Percentiles rank a stretch among this genome's conserved stretches.
Conservation (phyloP, 2,329 filamentous ascomycete genomes). For the Septoria linicola region DNA sequence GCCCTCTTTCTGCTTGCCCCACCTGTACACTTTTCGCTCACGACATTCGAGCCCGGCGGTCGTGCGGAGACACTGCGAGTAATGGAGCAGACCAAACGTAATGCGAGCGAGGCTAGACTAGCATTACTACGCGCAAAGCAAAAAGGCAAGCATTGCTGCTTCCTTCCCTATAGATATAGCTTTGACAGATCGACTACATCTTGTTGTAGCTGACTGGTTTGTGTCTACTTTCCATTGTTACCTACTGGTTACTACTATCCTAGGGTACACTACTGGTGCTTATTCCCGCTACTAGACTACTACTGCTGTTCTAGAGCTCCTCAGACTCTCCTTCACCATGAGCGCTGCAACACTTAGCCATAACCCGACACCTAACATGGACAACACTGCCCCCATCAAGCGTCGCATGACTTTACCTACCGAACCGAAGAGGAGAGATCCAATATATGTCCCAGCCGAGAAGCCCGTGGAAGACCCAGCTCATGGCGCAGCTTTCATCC, state of each 20-base stretch:
- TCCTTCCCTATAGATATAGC: too few species aligned
- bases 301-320: neutral
- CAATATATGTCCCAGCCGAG: constrained; percentile 41
- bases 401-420: constrained; percentile 36
- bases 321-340: neutral
- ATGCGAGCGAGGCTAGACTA: neutral
- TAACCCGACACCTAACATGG: constrained; percentile 15
- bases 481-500: constrained; percentile 47
- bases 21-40: neutral
- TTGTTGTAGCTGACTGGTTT: too few species aligned
- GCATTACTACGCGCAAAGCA: neutral
- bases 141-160: too few species aligned
- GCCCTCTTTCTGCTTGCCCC: neutral
- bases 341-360: constrained; percentile 10
- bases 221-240: too few species aligned
- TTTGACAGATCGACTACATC: too few species aligned
- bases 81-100: neutral
- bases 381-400: constrained; percentile 18
- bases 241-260: neutral
- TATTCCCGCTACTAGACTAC: neutral
- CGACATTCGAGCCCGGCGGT: too few species aligned
- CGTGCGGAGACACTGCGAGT: neutral
- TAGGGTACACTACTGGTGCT: neutral
- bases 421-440: constrained; percentile 32
- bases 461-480: constrained; percentile 37